Base-by-base conservation (phyloP, 2,329 filamentous ascomycete genomes). In the Pyrenophora tritici-repentis region DNA sequence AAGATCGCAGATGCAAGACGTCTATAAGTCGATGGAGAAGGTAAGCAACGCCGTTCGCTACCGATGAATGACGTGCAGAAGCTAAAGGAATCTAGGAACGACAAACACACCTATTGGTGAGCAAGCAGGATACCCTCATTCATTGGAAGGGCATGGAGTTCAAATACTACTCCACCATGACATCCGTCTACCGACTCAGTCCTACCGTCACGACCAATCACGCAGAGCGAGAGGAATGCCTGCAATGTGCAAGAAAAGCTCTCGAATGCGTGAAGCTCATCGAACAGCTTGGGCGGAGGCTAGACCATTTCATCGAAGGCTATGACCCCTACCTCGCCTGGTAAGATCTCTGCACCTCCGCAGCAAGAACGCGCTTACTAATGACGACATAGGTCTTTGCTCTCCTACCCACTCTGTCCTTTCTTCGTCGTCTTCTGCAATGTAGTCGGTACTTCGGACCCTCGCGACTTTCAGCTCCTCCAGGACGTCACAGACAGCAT, bases 381-480 rank as follows among this genome's bases (percentile, higher is more conserved):
- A 68, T 8, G 7, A 4, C 1, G 3, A 7, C 0, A 12, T 12
- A 71, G 70, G 70, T 70, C 65, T 1, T 64, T 71, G 38, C 63
- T 72, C 9, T 71, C 68, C 8, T 70, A 70, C 34, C 67, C 70
- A 4, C 53, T 72, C 2, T 66, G 62, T 26, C 68, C 70, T 1
- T 72, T 71, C 56, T 72, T 70, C 44, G 68, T 72, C 12, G 61
- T 72, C 20, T 72, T 72, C 45, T 72, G 70, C 56, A 71, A 72
- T 35, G 67, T 72, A 1, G 68, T 72, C n/a, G 68, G 67, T 12
- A 72, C 70, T 2, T 71, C 66, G 10, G 61, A 71, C 37, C 50
- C 46, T 4, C 46, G 37, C 20, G 68, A 72, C 37, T 72, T 67
- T 14, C 61, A 68, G 31, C 60, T 71, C 5, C 61, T 72, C 4